phyloP scores from a whole-genome alignment of 768 basidiomycete species.

The Boletus rufocinnamomeus region DNA sequence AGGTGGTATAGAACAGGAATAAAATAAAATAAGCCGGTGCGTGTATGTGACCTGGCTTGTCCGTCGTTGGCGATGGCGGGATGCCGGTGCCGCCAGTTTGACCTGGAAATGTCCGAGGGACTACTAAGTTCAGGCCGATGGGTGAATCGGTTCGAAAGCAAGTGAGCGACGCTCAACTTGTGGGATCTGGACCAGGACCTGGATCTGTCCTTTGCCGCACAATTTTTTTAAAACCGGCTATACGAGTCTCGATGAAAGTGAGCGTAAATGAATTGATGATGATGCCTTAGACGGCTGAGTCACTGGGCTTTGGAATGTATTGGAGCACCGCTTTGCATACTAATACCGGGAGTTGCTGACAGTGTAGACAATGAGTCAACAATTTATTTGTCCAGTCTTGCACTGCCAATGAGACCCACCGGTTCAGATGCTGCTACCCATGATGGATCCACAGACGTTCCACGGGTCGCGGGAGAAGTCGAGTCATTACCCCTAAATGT shows the following conservation, averaged over 20 bases:
- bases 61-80: conserved; percentile 35
- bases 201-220: conserved; percentile 24
- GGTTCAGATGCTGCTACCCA: neutral
- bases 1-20: neutral
- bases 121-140: neutral
- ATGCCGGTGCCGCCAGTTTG: conserved; percentile 25
- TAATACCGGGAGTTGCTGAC: neutral
- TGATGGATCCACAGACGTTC: neutral
- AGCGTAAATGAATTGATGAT: neutral
- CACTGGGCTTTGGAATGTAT: neutral
- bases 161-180: neutral
- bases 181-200: neutral
- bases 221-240: conserved; percentile 9
- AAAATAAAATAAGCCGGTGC: neutral
- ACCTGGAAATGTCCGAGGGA: conserved; percentile 28
- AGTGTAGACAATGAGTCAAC: neutral
- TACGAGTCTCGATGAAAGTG: neutral
- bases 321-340: neutral
- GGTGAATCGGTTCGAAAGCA: neutral
- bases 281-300: neutral
- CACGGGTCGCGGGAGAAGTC: conserved; percentile 14
- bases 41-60: conserved; percentile 49
- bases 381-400: neutral
- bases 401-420: neutral
- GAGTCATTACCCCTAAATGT: neutral